Conservation (phyloP, 106 monocot genomes). For the Alisma plantagoaquatica region DNA sequence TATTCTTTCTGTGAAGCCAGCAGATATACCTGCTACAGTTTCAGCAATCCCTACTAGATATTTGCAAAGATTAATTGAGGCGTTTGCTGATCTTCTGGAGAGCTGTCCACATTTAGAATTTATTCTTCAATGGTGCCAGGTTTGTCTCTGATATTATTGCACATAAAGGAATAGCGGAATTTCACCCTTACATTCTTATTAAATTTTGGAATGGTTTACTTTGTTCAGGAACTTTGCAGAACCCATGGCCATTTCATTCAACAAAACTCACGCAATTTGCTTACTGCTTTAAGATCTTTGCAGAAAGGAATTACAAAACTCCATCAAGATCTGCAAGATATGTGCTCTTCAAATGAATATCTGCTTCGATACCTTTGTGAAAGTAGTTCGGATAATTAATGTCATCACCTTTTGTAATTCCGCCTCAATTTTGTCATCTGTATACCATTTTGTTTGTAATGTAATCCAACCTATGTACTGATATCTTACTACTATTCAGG, state of each 20-base stretch:
- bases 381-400: too few species aligned
- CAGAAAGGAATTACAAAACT: constrained; percentile 76
- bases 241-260: constrained; percentile 72
- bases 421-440: background rate
- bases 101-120: constrained; percentile 92
- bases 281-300: constrained; percentile 77
- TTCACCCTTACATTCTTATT: too few species aligned
- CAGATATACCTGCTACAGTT: constrained; percentile 49
- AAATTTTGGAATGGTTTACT: too few species aligned
- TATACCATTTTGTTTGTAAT: too few species aligned
- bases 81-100: constrained; percentile 74
- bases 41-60: constrained; percentile 76
- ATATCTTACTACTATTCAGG: too few species aligned
- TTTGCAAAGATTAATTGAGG: constrained; percentile 85
- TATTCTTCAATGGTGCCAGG: constrained; percentile 90
- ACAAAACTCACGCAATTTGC: constrained; percentile 72
- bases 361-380: constrained; percentile 72
- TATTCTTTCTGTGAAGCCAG: constrained; percentile 63
- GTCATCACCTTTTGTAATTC: too few species aligned
- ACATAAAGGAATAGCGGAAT: too few species aligned
- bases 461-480: too few species aligned
- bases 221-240: constrained; percentile 80
- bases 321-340: constrained; percentile 83
- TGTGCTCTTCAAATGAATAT: constrained; percentile 84
- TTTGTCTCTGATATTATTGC: constrained; percentile 15